Evolutionary conservation across 2,329 filamentous ascomycete genomes (phyloP).

Genomic region (Fusarium robinianum): DNA sequence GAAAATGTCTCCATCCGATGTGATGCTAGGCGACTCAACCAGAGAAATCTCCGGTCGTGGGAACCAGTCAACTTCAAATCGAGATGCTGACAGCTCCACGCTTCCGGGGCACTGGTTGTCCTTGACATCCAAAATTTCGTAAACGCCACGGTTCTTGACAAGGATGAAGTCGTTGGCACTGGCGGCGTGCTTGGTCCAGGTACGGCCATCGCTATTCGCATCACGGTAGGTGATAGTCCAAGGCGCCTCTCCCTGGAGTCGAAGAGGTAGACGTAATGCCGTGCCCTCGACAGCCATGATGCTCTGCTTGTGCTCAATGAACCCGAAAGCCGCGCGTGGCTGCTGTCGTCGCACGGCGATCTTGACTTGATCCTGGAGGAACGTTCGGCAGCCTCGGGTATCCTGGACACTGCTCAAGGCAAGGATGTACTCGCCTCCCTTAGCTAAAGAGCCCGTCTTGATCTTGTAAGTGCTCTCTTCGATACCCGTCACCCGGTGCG

Average conservation of each 20-base stretch:
- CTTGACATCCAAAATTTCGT: constrained; percentile 76
- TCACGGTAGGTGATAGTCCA: constrained; percentile 83
- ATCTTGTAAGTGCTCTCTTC: constrained; percentile 68
- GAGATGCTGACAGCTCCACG: constrained; percentile 73
- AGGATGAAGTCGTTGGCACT: constrained; percentile 69
- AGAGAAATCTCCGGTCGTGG: constrained; percentile 74
- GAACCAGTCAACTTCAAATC: constrained; percentile 85
- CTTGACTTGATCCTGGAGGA: constrained; percentile 81
- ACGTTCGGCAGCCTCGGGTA: constrained; percentile 81
- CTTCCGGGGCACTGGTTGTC: constrained; percentile 83
- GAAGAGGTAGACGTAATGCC: constrained; percentile 74
- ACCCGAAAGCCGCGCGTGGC: constrained; percentile 83
- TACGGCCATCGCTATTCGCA: constrained; percentile 54
- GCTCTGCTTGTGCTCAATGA: constrained; percentile 77
- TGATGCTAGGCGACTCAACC: constrained; percentile 66
- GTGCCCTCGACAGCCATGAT: constrained; percentile 78
- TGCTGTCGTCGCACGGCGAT: constrained; percentile 87
- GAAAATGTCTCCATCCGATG: constrained; percentile 57
- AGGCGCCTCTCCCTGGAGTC: constrained; percentile 82
- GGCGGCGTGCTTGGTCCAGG: constrained; percentile 54
- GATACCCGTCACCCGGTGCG: constrained; percentile 68
- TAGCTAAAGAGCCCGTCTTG: constrained; percentile 71
- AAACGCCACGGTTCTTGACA: constrained; percentile 71
- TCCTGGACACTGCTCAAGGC: constrained; percentile 87
- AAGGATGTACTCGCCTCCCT: constrained; percentile 89